Conservation (phyloP, 1,139 yeast genomes). For the Waltiozyma sp. region DNA sequence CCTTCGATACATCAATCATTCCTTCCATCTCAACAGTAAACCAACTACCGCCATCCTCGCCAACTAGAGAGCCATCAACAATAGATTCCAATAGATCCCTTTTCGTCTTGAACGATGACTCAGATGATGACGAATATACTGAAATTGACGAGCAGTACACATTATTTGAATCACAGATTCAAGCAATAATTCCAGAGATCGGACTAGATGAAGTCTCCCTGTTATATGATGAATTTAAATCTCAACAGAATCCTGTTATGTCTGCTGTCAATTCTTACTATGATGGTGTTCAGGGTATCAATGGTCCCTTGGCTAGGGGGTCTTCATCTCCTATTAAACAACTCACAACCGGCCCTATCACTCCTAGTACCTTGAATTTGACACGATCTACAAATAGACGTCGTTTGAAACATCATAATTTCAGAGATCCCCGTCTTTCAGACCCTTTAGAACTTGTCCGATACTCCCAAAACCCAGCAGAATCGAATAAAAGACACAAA, state of each 20-base stretch:
- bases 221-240: conserved; percentile 6
- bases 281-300: conserved; percentile 4
- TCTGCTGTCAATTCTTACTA: conserved; percentile 15
- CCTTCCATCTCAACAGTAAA: not conserved
- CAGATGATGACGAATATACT: conserved; percentile 5
- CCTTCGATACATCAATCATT: not conserved
- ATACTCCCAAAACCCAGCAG: not conserved
- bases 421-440: not conserved
- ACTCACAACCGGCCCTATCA: not conserved
- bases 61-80: not conserved
- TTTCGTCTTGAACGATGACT: not conserved
- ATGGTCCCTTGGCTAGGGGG: not conserved
- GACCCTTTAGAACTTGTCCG: not conserved
- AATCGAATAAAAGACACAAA: not conserved
- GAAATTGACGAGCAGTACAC: conserved; percentile 8
- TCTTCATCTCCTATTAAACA: not conserved
- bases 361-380: not conserved
- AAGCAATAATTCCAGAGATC: conserved; percentile 16
- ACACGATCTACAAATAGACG: not conserved
- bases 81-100: not conserved
- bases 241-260: conserved; percentile 5
- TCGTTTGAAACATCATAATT: not conserved
- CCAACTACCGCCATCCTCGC: not conserved
- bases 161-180: conserved; percentile 16
- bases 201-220: conserved; percentile 4